Base-by-base conservation (phyloP, 108 stramenopile genomes). In the Nitzschia inconspicua region DNA sequence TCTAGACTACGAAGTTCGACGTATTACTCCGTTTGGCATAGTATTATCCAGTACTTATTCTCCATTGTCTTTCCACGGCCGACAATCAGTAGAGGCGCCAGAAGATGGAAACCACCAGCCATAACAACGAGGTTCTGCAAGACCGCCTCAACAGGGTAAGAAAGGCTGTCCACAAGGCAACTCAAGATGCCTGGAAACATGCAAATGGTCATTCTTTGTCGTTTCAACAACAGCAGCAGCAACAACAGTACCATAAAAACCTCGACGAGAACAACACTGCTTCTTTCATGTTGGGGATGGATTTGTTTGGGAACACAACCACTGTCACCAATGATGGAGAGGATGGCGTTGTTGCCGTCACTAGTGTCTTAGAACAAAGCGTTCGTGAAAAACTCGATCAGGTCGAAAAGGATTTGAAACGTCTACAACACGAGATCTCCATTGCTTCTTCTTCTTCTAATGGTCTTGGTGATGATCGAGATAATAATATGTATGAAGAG, bases 251-350 rank as follows among this genome's bases (percentile, higher is more conserved):
- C n/a, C n/a, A n/a, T n/a, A n/a, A n/a, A n/a, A n/a, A n/a, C n/a
- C n/a, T 28, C 51, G 44, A 55, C 26, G 44, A 60, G 9, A 44
- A 76, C 48, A 60, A 56, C 44, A 77, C 71, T 56, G 73, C 69
- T 5, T 66, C 71, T 20, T 83, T 83, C 47, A 35, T 61, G 10
- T 48, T 83, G 57, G 82, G 78, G 11, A 73, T 83, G 77, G 72
- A 76, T n/a, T 57, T 83, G 43, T 83, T 83, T 70, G 78, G 82
- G 11, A 57, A 66, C 25, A 75, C 65, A 11, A 26, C 51, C 3
- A 19, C 36, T 19, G 46, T 25, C 8, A 52, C 24, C 6, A 52
- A 35, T 30, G 22, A 73, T 26, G 74, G 66, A n/a, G 20, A 27
- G 3, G 47, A 47, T 19, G 10, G 10, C 22, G 22, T 47, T 47